A percentile compares a stretch with the other conserved stretches of the same genome.
These are phyloP conservation scores for Suillus decipiens DNA, from an alignment of 768 basidiomycete genomes.

Conservation along the genomic window DNA sequence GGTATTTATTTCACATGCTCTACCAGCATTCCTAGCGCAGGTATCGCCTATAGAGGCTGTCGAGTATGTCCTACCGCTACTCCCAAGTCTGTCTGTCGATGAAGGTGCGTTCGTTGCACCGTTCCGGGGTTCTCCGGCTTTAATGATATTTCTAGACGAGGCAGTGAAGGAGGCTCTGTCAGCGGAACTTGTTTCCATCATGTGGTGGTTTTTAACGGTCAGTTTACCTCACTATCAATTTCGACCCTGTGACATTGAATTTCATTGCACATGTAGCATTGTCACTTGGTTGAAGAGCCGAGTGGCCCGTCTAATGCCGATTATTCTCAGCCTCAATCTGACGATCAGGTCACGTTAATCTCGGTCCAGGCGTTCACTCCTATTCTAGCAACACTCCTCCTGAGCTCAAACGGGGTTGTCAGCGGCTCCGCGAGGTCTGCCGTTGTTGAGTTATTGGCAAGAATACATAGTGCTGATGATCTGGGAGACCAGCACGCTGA, in stretches of 20 bases:
- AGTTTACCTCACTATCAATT: constrained; percentile 14
- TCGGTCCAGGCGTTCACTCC: constrained; percentile 89
- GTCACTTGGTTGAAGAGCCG: constrained; percentile 59
- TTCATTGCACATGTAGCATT: constrained; percentile 48
- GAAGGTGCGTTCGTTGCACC: constrained; percentile 55
- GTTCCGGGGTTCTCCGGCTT: constrained; percentile 10
- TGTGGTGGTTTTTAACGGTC: constrained; percentile 93
- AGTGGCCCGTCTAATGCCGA: constrained; percentile 20
- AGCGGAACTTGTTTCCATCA: constrained; percentile 72
- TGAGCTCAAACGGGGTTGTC: constrained; percentile 75
- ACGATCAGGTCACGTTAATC: constrained; percentile 45
- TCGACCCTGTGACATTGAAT: constrained; percentile 11
- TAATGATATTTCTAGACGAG: constrained; percentile 58
- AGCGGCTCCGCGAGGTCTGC: constrained; percentile 72
- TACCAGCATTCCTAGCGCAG: constrained; percentile 74
- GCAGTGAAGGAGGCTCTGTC: constrained; percentile 86
- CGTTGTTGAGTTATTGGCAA: constrained; percentile 74
- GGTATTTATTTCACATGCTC: constrained; percentile 81
- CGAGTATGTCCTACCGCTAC: constrained; percentile 91
- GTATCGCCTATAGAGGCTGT: constrained; percentile 87
- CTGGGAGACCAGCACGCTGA: constrained; percentile 36
- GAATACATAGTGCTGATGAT: constrained; percentile 65
- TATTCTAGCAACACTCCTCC: constrained; percentile 83
- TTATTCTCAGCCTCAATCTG: constrained; percentile 15
- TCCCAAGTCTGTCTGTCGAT: constrained; percentile 82